Percentiles rank a stretch among this genome's conserved stretches.
These are phyloP conservation scores for Helotiales sp. DNA, from an alignment of 2,329 filamentous ascomycete species.

Conservation along the genomic window DNA sequence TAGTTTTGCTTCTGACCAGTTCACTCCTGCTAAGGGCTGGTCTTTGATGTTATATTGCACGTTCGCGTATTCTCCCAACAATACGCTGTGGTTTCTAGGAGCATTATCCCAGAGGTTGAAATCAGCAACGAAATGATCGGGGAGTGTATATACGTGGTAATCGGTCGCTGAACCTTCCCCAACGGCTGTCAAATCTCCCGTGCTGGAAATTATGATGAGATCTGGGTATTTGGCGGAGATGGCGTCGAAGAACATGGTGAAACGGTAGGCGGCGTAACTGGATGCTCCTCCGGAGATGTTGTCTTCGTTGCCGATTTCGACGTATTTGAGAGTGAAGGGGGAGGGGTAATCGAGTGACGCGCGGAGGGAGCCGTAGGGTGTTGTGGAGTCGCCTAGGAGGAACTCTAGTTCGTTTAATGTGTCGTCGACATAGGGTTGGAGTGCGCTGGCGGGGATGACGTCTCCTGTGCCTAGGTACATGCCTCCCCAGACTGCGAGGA, in stretches of 20 bases:
- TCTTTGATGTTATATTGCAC: constrained; percentile 22
- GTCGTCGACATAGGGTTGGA: constrained; percentile 47
- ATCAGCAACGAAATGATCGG: constrained; percentile 25
- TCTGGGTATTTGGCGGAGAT: constrained; percentile 39
- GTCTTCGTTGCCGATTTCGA: constrained; percentile 45
- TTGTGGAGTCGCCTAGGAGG: constrained; percentile 44
- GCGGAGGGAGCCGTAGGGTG: constrained; percentile 45
- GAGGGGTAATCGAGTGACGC: constrained; percentile 49
- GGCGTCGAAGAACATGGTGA: constrained; percentile 48
- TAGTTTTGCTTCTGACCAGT: constrained; percentile 19
- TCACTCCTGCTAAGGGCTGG: constrained; percentile 7
- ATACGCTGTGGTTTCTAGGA: constrained; percentile 18
- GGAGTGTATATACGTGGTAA: constrained; percentile 29
- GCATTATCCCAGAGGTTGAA: constrained; percentile 20
- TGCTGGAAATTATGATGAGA: constrained; percentile 44
- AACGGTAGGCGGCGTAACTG: constrained; percentile 41
- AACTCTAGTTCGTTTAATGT: constrained; percentile 54
- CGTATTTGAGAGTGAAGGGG: constrained; percentile 50
- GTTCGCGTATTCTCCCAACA: constrained; percentile 33
- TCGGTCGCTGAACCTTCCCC: constrained; percentile 19
- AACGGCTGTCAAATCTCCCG: constrained; percentile 21
- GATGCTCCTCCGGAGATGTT: constrained; percentile 42
- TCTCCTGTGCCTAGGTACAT: constrained; percentile 40
- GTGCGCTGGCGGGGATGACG: constrained; percentile 41
- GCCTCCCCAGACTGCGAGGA: constrained; percentile 51